A percentile compares a stretch with the other conserved stretches of the same genome.
phyloP scores from a whole-genome alignment of 495 filamentous ascomycete species.

The Penicillium canariense region DNA sequence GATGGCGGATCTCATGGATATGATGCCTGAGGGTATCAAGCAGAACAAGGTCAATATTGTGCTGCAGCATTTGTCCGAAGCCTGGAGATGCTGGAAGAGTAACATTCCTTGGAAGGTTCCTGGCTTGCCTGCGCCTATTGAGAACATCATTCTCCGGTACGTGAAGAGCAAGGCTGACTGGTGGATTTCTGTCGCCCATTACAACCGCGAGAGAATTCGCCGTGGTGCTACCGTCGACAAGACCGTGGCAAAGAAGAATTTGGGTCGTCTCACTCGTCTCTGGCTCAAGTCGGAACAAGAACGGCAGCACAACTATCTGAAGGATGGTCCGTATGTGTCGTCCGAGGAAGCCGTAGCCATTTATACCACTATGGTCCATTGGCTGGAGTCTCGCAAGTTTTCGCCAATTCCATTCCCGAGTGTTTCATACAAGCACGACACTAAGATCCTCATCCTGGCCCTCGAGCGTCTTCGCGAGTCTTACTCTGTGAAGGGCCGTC shows the following conservation, averaged over 20 bases:
- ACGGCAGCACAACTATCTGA: conserved; percentile 98
- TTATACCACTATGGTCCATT: conserved; percentile 98
- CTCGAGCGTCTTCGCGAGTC: conserved; percentile 92
- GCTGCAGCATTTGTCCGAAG: conserved; percentile 93
- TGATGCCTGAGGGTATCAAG: conserved; percentile 99
- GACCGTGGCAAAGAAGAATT: conserved; percentile 98
- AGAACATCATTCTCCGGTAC: conserved; percentile 97
- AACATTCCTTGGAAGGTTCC: conserved; percentile 99
- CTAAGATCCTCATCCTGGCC: conserved; percentile 96
- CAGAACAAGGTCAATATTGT: conserved; percentile 99
- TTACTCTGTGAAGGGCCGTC: conserved; percentile 94
- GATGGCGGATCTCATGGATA: conserved; percentile 99
- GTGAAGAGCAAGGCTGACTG: conserved; percentile 99
- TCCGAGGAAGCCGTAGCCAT: conserved; percentile 98
- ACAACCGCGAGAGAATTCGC: conserved; percentile 95
- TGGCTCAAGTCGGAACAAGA: conserved; percentile 99
- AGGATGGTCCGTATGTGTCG: conserved; percentile 97
- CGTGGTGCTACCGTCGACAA: conserved; percentile 97
- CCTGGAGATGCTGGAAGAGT: conserved; percentile 99
- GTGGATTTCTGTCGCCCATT: conserved; percentile 99
- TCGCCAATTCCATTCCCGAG: conserved; percentile 98
- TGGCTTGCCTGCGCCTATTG: conserved; percentile 91
- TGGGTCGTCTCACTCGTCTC: conserved; percentile 88
- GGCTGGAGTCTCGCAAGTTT: conserved; percentile 97
- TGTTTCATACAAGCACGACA: conserved; percentile 99